Evolutionary conservation across 768 basidiomycete species (phyloP).

Genomic region (Suillus hirtellus): DNA sequence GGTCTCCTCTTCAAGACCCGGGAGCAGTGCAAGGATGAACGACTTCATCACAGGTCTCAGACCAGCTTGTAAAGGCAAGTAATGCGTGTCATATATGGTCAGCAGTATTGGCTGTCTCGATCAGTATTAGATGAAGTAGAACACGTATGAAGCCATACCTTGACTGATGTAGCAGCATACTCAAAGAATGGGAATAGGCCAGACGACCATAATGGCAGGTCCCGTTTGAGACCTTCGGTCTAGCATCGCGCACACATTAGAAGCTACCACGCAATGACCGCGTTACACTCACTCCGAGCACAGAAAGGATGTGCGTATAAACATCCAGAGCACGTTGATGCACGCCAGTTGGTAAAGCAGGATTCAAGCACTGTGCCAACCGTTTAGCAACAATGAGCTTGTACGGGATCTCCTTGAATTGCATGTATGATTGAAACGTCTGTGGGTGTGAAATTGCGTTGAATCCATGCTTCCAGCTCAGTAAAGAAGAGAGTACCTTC

Average conservation of each 20-base stretch:
- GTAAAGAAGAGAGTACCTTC: slow-evolving; percentile 54
- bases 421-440: slow-evolving; percentile 91
- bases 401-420: slow-evolving; percentile 94
- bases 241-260: slow-evolving; percentile 32
- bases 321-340: slow-evolving; percentile 97
- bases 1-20: slow-evolving; percentile 96
- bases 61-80: slow-evolving; percentile 78
- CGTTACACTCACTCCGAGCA: slow-evolving; percentile 73
- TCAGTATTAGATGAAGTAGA: neutral
- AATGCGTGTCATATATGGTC: slow-evolving; percentile 90
- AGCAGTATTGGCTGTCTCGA: slow-evolving; percentile 72
- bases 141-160: slow-evolving; percentile 46
- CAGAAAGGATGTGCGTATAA: slow-evolving; percentile 85
- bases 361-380: slow-evolving; percentile 93
- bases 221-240: slow-evolving; percentile 84
- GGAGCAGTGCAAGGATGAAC: slow-evolving; percentile 88
- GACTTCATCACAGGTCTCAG: slow-evolving; percentile 93
- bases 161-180: slow-evolving; percentile 98
- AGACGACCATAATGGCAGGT: slow-evolving; percentile 91
- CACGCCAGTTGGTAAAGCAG: slow-evolving; percentile 95
- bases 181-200: slow-evolving; percentile 99
- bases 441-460: slow-evolving; percentile 33
- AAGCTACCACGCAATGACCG: slow-evolving; percentile 4
- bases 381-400: slow-evolving; percentile 95
- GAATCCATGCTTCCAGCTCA: slow-evolving; percentile 1